These are phyloP conservation scores for Bromus sterilis DNA, from an alignment of 176 grass and related monocot genomes.

Conservation along the genomic window DNA sequence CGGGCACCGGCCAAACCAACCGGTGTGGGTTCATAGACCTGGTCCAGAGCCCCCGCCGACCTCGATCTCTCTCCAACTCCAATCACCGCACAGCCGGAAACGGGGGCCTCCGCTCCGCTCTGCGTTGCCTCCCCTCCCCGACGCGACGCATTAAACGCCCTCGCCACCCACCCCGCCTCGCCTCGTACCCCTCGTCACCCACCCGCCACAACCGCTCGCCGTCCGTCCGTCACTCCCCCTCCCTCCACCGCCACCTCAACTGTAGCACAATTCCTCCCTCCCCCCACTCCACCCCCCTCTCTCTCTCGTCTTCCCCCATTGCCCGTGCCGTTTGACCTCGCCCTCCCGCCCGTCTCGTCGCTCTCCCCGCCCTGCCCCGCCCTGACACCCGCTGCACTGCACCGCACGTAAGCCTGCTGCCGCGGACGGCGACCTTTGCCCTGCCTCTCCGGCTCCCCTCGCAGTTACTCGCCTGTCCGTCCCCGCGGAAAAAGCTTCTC, in stretches of 20 bases:
- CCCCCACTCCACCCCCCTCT: background rate
- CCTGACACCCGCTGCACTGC: constrained; percentile 8
- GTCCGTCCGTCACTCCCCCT: too few species aligned
- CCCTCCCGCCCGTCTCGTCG: background rate
- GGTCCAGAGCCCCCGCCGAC: background rate
- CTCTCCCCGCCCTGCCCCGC: background rate
- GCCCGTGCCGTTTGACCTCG: background rate
- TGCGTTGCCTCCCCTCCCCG: background rate
- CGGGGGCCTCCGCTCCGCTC: background rate
- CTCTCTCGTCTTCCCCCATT: background rate
- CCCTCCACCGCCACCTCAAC: background rate
- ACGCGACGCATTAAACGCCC: constrained; percentile 26
- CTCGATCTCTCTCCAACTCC: background rate
- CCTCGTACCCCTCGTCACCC: background rate
- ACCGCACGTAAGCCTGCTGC: background rate
- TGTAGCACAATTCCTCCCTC: background rate
- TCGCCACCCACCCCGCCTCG: background rate
- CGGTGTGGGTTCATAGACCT: too few species aligned
- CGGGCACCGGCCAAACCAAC: too few species aligned
- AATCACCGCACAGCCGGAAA: too few species aligned
- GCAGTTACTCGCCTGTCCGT: background rate
- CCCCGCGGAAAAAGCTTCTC: background rate
- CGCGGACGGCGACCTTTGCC: background rate
- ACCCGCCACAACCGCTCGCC: constrained; percentile 1
- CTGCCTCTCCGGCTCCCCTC: background rate